A percentile compares a stretch with the other conserved stretches of the same genome.
Evolutionary conservation across 352 stramenopile species (phyloP).

Genomic region (Pythium myriotylum): DNA sequence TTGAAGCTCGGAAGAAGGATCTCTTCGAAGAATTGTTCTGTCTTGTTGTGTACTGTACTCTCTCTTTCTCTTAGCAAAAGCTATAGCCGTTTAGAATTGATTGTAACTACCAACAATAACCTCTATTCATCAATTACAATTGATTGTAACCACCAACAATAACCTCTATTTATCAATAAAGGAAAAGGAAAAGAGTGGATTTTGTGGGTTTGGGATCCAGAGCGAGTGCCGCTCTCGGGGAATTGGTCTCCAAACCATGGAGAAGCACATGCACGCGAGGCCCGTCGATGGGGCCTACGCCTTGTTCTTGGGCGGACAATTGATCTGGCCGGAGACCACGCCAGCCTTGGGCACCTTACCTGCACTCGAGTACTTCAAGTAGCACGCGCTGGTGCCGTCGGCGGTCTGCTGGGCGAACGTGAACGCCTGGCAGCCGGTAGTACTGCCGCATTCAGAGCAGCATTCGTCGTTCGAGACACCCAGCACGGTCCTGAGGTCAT

Average conservation of each 20-base stretch:
- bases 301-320: constrained; percentile 40
- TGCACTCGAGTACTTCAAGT: constrained; percentile 39
- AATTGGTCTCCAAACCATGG: too few species aligned
- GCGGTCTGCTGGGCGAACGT: constrained; percentile 53
- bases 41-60: background rate
- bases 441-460: constrained; percentile 46
- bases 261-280: too few species aligned
- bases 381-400: constrained; percentile 50
- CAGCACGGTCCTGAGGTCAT: constrained; percentile 46
- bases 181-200: too few species aligned
- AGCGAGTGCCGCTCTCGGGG: too few species aligned
- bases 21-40: background rate
- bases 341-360: constrained; percentile 32
- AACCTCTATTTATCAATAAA: too few species aligned
- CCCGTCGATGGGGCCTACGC: background rate
- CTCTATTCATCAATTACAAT: too few species aligned
- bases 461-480: constrained; percentile 35
- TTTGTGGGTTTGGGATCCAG: too few species aligned
- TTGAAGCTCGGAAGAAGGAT: background rate
- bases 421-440: constrained; percentile 48
- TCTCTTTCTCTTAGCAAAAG: background rate
- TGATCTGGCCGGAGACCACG: constrained; percentile 30
- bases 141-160: too few species aligned
- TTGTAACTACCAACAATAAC: too few species aligned
- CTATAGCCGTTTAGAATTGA: too few species aligned